phyloP scores from a whole-genome alignment of 768 basidiomycete genomes.

The Mycena indigotica region DNA sequence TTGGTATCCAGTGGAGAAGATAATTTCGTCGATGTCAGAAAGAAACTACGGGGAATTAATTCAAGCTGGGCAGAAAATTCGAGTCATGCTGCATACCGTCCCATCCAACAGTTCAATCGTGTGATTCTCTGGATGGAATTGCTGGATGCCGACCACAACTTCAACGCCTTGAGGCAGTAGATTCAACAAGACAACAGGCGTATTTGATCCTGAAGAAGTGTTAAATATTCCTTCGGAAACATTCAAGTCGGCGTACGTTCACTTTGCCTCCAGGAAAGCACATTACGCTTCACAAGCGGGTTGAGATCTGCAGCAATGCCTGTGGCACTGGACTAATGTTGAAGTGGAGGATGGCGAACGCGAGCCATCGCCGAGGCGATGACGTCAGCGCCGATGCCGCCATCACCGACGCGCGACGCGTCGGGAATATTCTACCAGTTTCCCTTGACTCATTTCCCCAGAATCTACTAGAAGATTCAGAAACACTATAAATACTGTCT shows the following conservation, averaged over 20 bases:
- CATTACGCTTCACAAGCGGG: slow-evolving; percentile 25
- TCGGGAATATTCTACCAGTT: too few relatives aligned
- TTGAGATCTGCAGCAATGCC: slow-evolving; percentile 31
- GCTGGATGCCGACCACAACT: slow-evolving; percentile 29
- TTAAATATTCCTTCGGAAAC: not conserved
- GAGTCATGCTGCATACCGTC: slow-evolving; percentile 6
- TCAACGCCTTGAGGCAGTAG: slow-evolving; percentile 27
- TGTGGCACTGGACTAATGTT: slow-evolving; percentile 22
- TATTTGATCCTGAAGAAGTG: slow-evolving; percentile 11
- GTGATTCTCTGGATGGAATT: slow-evolving; percentile 25
- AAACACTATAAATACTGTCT: too few relatives aligned
- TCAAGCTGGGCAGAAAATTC: not conserved
- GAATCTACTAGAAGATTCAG: too few relatives aligned
- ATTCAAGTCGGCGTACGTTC: not conserved
- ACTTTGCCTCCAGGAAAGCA: slow-evolving; percentile 22
- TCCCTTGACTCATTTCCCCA: too few relatives aligned
- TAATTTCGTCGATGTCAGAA: slow-evolving; percentile 30
- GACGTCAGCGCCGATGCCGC: too few relatives aligned
- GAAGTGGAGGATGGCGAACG: not conserved
- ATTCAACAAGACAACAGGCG: slow-evolving; percentile 18
- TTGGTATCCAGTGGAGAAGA: slow-evolving; percentile 34
- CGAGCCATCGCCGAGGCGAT: too few relatives aligned
- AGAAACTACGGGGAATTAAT: slow-evolving; percentile 13
- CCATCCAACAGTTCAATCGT: slow-evolving; percentile 32
- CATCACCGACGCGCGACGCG: too few relatives aligned